Base-by-base conservation (phyloP, 202 grass and related monocot genomes). In the Brachypodium distachyon region DNA sequence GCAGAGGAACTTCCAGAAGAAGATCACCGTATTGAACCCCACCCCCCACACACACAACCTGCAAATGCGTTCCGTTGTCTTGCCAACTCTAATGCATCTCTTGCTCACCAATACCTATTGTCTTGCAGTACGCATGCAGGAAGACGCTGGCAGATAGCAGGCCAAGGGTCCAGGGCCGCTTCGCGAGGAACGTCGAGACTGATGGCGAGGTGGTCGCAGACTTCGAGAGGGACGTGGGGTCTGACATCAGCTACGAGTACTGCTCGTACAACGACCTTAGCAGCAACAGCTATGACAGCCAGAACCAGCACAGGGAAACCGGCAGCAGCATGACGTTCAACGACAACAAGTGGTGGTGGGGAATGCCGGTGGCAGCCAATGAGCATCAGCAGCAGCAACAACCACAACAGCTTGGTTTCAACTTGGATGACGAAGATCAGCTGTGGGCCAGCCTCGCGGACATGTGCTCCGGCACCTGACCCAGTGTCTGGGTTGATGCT, bases 121-220 rank as follows among this genome's bases (percentile, higher is more conserved):
- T 60, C 12, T 63, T 41, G 26, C 70, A 99, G 96, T 99, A 99
- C 48, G 89, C 84, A 36, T 99, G 96, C 83, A 92, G 96, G 77
- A 99, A 99, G 86, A 96, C 92, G 22, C 74, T 99, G 83, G 96
- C 96, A 1, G 96, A 99, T 17, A 93, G 87, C 84, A 70, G 96
- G 71, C 90, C 90, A 4, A 80, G 96, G 71, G 91, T 96, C 60
- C 88, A 87, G 81, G 92, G 96, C 50, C 85, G 96, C 14, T 99
- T 99, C 17, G 92, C 85, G 0, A 88, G 83, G 86, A 99, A 93
- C 46, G n/a, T 26, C 1, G 94, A 97, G 55, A 62, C 34, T 0
- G 89, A 96, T 32, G 69, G 58, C 1, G 87, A 74, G 10, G 63
- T 28, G 4, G 70, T 32, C 3, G 34, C 42, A 13, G 78, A 50